phyloP scores from a whole-genome alignment of 1,284 basidiomycete species.

The Schizopora paradoxa region DNA sequence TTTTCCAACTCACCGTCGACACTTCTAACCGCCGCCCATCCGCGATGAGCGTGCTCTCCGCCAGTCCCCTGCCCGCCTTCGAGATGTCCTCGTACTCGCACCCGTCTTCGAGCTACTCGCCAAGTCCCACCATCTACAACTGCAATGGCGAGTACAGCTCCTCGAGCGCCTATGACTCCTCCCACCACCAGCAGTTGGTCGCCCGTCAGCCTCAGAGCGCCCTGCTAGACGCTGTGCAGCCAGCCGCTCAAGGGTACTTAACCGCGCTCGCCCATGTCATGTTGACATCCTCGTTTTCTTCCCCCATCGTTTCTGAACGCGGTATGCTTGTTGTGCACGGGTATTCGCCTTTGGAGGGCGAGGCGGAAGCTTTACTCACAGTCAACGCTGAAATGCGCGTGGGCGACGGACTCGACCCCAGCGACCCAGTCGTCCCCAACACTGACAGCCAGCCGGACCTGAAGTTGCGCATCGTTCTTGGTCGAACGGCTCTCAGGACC shows the following conservation, averaged over 20 bases:
- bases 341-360: slow-evolving; percentile 58
- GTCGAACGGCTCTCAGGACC: slow-evolving; percentile 53
- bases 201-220: slow-evolving; percentile 8
- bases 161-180: neutral
- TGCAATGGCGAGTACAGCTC: neutral
- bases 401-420: slow-evolving; percentile 37
- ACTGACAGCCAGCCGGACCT: neutral
- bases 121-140: slow-evolving; percentile 5
- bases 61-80: neutral
- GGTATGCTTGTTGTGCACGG: slow-evolving; percentile 56
- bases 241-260: neutral
- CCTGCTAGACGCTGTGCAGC: neutral
- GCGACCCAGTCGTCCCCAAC: no score
- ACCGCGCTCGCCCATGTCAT: slow-evolving; percentile 1
- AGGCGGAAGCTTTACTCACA: slow-evolving; percentile 49
- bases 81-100: neutral
- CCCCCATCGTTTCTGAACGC: slow-evolving; percentile 32
- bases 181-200: slow-evolving; percentile 1
- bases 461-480: slow-evolving; percentile 62
- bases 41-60: neutral
- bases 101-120: neutral
- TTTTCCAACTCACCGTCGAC: no score
- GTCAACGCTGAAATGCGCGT: slow-evolving; percentile 54
- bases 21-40: neutral
- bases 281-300: slow-evolving; percentile 8